These are phyloP conservation scores for Rubroboletus satanas DNA, from an alignment of 768 basidiomycete genomes.

Conservation along the genomic window DNA sequence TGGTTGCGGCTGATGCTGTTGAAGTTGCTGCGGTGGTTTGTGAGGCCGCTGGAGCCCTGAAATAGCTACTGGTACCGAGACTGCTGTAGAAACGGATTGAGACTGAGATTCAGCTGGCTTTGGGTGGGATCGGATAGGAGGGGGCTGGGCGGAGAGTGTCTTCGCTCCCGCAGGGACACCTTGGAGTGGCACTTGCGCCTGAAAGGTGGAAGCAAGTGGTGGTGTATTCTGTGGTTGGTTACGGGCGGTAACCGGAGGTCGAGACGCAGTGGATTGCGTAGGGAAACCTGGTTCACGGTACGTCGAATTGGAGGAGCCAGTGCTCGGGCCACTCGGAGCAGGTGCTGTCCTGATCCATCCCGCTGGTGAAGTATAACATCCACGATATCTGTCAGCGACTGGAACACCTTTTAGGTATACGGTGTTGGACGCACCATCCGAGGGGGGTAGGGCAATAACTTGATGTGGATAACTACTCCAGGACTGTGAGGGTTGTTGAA, in stretches of 20 bases:
- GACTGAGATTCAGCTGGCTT: not conserved
- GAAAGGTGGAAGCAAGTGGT: not conserved
- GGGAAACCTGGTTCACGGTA: not conserved
- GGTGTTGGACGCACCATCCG: constrained; percentile 8
- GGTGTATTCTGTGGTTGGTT: constrained; percentile 1
- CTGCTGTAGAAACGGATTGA: not conserved
- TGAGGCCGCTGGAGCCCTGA: not conserved
- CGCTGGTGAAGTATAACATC: constrained; percentile 1
- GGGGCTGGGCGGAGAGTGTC: not conserved
- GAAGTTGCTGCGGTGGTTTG: not conserved
- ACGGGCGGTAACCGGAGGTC: not conserved
- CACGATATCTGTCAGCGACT: not conserved
- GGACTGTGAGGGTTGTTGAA: constrained; percentile 7
- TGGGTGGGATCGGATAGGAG: not conserved
- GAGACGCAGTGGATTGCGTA: not conserved
- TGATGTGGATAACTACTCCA: constrained; percentile 13
- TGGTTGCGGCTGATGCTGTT: not conserved
- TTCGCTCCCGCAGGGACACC: not conserved
- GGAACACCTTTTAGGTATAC: not conserved
- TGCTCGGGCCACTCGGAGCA: not conserved
- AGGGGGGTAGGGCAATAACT: not conserved
- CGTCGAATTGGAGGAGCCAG: not conserved
- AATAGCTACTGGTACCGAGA: not conserved
- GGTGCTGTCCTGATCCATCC: constrained; percentile 1
- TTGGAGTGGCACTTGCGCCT: constrained; percentile 4